Evolutionary conservation across 768 basidiomycete species (phyloP), one percentile per base, ranked within the genome.

Genomic region (Collybiopsis luxurians): DNA sequence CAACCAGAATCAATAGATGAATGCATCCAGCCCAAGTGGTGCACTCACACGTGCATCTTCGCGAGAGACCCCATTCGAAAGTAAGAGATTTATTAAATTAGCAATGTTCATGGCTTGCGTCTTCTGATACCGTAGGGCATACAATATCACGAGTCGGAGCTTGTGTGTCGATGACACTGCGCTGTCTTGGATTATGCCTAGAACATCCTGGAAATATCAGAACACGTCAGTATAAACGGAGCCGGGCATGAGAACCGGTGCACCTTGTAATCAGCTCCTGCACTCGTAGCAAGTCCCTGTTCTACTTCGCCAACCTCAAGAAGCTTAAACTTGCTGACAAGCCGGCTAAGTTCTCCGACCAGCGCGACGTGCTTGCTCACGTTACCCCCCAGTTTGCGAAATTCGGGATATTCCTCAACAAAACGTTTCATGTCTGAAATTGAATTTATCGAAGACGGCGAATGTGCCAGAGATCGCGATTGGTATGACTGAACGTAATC

Each of bases 281-380:
- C 87, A 59, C 90, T 93, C 19, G 94, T 92, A 1, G 95, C 95
- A 56, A 99, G 76, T 30, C 95, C 94, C 71, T 99, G 97, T 67
- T 99, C 97, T 24, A 98, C 83, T 75, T 99, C 97, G 26, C 92
- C 92, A 2, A 95, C 83, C 48, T 92, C 92, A 55, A 99, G 75
- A 44, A 98, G 73, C 66, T 89, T 91, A 65, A 95, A 89, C 58
- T 85, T 76, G 52, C 85, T 90, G 15, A 98, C 94, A 45, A 98
- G 72, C 58, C 96, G 79, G 66, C 94, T 96, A 59, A 99, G 79
- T 69, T 99, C 97, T 12, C 97, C 96, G 0, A 99, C 97, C 23
- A 99, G 73, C 6, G 96, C 92, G 21, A 98, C 97, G 65, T 98
- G 97, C 72, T 98, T 99, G 75, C 93, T 96, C 28, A 99, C 97